Base-by-base conservation (phyloP, 31 red algal genomes). In the Porphyra umbilicalis region DNA sequence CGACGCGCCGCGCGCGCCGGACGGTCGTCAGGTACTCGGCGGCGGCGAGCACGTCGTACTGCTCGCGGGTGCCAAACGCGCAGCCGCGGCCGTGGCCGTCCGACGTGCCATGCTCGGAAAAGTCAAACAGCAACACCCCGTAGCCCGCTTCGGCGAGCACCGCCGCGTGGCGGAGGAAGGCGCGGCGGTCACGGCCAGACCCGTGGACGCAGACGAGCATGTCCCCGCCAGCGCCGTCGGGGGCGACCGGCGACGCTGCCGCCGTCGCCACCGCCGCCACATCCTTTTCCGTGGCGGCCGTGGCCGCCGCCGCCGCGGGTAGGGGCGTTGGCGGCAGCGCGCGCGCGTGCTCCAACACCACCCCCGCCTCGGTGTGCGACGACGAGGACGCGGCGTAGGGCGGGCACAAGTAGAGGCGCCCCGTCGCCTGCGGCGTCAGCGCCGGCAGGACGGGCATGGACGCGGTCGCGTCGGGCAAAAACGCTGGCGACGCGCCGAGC, bases 191-290 rank as follows among this genome's bases (percentile, higher is more conserved):
- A 32, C 93, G 90, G 6, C 96, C 96, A 33, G 91, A 94, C 32
- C 96, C 96, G 79, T 98, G 96, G 34, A 98, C 90, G 44, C 91
- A 96, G 1, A 95, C 83, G 32, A 95, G 84, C 46, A 95, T 78
- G 44, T 82, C 42, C 13, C 32, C 35, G 29, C 30, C 34, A 18
- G 31, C 32, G 11, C 82, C 57, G 30, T n/a, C 30, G 11, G 6
- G 1, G n/a, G n/a, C n/a, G n/a, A n/a, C n/a, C n/a, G n/a, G n/a
- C n/a, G n/a, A n/a, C n/a, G n/a, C n/a, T 29, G 25, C 57, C 11
- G 4, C 57, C 25, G 57, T 8, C 6, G 25, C 57, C 2, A 4
- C 57, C 6, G 57, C 57, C 2, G 57, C 25, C 13, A 6, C 25
- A n/a, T 71, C 30, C 13, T 18, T 29, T 8, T 18, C 57, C 25